Conservation (phyloP, 352 stramenopile genomes). For the Pythium dissotocum region DNA sequence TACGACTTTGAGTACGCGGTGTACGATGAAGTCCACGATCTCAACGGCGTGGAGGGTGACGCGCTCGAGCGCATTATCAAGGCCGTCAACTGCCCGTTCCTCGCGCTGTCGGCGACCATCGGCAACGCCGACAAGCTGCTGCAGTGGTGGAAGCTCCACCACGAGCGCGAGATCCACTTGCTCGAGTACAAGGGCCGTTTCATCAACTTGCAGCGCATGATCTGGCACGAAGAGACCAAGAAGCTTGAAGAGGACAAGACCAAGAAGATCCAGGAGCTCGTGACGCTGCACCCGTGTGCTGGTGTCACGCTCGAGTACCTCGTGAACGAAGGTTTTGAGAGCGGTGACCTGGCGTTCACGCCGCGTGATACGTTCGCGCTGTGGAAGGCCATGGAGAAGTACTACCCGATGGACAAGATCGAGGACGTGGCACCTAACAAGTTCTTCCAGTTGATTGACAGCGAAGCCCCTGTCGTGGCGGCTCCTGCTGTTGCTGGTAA, state of each 20-base stretch:
- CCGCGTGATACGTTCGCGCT: conserved; percentile 96
- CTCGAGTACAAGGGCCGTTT: conserved; percentile 97
- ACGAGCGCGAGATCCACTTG: conserved; percentile 84
- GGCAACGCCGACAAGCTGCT: conserved; percentile 94
- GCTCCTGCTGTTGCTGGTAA: conserved; percentile 16
- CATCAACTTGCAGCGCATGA: conserved; percentile 98
- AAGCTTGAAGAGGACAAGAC: conserved; percentile 38
- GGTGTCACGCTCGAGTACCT: conserved; percentile 86
- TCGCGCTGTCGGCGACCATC: conserved; percentile 98
- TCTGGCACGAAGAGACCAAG: conserved; percentile 80
- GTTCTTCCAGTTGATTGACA: conserved; percentile 88
- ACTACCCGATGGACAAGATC: conserved; percentile 76
- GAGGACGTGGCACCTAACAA: conserved; percentile 93
- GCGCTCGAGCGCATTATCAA: conserved; percentile 96
- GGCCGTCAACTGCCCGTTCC: conserved; percentile 93
- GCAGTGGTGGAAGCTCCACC: conserved; percentile 94
- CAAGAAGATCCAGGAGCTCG: conserved; percentile 60
- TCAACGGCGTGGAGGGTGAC: conserved; percentile 97
- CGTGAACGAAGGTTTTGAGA: conserved; percentile 78
- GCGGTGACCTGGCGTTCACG: conserved; percentile 93
- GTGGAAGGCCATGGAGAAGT: conserved; percentile 89
- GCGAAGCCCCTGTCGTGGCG: conserved; percentile 27
- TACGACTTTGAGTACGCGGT: conserved; percentile 98
- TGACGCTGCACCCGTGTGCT: conserved; percentile 79
- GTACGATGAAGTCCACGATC: conserved; percentile 98